A percentile compares a stretch with the other conserved stretches of the same genome.
Evolutionary conservation across 2,329 filamentous ascomycete species (phyloP).

Genomic region (Aotearoamyces nothofagi): DNA sequence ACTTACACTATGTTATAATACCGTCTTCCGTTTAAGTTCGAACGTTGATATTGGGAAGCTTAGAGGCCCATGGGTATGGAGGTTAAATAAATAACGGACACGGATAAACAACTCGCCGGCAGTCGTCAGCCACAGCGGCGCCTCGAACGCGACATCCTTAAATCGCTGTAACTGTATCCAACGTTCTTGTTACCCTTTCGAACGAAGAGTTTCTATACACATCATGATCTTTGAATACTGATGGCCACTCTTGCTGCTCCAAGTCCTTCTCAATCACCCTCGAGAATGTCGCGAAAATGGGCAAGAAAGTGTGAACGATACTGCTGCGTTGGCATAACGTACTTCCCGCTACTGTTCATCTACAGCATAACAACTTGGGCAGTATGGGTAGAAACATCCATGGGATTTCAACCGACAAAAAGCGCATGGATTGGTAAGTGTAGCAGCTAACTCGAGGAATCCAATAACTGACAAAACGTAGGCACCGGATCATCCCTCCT

Average conservation of each 20-base stretch:
- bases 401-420: slow-evolving; percentile 42
- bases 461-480: slow-evolving; percentile 19
- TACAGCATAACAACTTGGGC: slow-evolving; percentile 89
- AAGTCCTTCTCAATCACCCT: slow-evolving; percentile 21
- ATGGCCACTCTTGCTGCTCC: slow-evolving; percentile 13
- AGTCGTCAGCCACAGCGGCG: too few species aligned
- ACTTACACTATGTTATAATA: too few species aligned
- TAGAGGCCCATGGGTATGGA: too few species aligned
- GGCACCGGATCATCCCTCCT: slow-evolving; percentile 41
- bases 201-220: too few species aligned
- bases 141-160: too few species aligned
- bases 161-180: too few species aligned
- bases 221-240: slow-evolving; percentile 1
- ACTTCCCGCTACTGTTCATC: slow-evolving; percentile 80
- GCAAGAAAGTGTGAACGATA: slow-evolving; percentile 63
- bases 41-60: too few species aligned
- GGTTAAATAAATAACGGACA: too few species aligned
- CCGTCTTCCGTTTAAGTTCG: too few species aligned
- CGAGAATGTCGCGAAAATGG: slow-evolving; percentile 39
- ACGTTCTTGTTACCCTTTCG: too few species aligned
- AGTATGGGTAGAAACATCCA: slow-evolving; percentile 67
- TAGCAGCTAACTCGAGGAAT: slow-evolving; percentile 4
- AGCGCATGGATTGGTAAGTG: slow-evolving; percentile 41
- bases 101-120: too few species aligned
- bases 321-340: slow-evolving; percentile 66